phyloP scores from a whole-genome alignment of 2,329 filamentous ascomycete species.

The Colletotrichum musicola region DNA sequence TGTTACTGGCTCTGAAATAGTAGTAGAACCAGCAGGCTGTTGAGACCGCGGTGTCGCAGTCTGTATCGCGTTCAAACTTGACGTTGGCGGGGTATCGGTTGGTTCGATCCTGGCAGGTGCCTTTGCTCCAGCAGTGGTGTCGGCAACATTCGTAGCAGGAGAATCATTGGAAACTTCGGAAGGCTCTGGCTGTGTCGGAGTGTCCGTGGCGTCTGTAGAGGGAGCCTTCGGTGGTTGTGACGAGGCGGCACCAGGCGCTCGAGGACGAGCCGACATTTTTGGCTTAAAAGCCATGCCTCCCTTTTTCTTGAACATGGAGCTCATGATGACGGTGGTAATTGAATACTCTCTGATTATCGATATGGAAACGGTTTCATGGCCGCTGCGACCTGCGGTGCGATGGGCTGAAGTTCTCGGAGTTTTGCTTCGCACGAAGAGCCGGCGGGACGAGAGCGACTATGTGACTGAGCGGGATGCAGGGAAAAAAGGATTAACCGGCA shows the following conservation, averaged over 20 bases:
- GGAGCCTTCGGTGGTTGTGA: conserved; percentile 49
- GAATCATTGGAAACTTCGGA: not conserved
- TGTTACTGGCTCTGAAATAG: not conserved
- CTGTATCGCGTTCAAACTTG: not conserved
- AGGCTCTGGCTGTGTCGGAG: conserved; percentile 14
- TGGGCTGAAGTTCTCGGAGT: conserved; percentile 4
- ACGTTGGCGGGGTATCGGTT: conserved; percentile 34
- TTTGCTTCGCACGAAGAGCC: conserved; percentile 7
- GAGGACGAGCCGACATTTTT: conserved; percentile 72
- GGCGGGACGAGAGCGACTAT: conserved; percentile 5
- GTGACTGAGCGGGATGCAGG: conserved; percentile 15
- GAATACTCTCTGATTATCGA: conserved; percentile 6
- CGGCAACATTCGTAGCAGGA: not conserved
- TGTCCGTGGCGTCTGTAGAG: conserved; percentile 21
- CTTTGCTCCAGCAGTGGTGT: not conserved
- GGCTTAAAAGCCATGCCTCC: conserved; percentile 76
- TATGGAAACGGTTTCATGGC: conserved; percentile 16
- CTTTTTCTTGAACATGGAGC: conserved; percentile 77
- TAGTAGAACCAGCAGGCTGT: not conserved
- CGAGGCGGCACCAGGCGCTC: conserved; percentile 56
- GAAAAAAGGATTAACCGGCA: conserved; percentile 35
- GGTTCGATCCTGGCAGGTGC: not conserved
- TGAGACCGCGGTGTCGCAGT: conserved; percentile 4
- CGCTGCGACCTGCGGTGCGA: conserved; percentile 4
- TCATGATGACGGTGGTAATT: conserved; percentile 60